phyloP scores from a whole-genome alignment of 1,139 yeast species.

The Diutina pseudorugosa region DNA sequence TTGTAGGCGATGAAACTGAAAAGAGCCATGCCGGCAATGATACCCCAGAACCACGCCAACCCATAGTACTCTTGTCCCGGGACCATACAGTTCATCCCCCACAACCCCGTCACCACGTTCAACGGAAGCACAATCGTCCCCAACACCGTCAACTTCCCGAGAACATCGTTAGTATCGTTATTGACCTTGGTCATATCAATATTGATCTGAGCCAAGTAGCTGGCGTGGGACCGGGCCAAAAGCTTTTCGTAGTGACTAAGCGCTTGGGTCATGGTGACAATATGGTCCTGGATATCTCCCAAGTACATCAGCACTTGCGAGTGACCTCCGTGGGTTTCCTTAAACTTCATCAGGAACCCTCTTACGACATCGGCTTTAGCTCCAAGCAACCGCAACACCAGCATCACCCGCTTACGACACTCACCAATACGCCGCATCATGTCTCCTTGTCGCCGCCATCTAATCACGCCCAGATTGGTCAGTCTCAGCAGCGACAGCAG shows the following conservation, averaged over 20 bases:
- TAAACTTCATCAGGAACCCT: slow-evolving; percentile 85
- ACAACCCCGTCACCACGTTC: slow-evolving; percentile 87
- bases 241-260: slow-evolving; percentile 89
- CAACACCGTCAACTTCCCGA: slow-evolving; percentile 83
- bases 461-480: slow-evolving; percentile 39
- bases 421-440: slow-evolving; percentile 93
- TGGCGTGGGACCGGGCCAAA: slow-evolving; percentile 85
- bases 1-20: slow-evolving; percentile 30
- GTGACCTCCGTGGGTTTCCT: slow-evolving; percentile 23
- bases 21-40: slow-evolving; percentile 20
- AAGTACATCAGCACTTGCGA: slow-evolving; percentile 64
- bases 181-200: slow-evolving; percentile 97
- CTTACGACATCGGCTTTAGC: slow-evolving; percentile 94
- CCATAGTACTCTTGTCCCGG: slow-evolving; percentile 81
- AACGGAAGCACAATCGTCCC: slow-evolving; percentile 94
- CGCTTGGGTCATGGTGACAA: slow-evolving; percentile 91
- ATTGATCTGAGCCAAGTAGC: slow-evolving; percentile 90
- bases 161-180: slow-evolving; percentile 91
- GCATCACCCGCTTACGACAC: slow-evolving; percentile 89
- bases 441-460: slow-evolving; percentile 89
- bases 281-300: slow-evolving; percentile 85
- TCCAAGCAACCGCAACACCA: slow-evolving; percentile 69
- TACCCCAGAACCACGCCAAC: slow-evolving; percentile 65
- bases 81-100: slow-evolving; percentile 98
- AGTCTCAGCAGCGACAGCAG: not conserved